phyloP scores from a whole-genome alignment of 2,329 filamentous ascomycete genomes.

The Fusarium napiforme region DNA sequence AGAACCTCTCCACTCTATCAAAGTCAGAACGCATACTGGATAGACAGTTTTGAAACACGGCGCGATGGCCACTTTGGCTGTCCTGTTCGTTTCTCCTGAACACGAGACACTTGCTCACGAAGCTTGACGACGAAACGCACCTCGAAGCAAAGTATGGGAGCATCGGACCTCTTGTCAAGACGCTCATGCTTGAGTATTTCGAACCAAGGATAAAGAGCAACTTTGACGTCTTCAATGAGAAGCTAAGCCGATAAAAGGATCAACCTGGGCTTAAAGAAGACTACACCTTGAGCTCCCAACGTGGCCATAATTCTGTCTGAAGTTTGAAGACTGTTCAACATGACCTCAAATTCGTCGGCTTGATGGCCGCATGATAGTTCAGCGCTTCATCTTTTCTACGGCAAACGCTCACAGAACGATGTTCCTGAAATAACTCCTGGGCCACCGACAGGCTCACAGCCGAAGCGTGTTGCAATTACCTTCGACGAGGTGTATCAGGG shows the following conservation, averaged over 20 bases:
- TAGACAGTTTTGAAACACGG: fast-evolving
- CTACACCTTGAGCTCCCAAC: fast-evolving
- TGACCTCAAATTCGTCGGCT: background rate
- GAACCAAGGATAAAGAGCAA: background rate
- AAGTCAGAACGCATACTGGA: background rate
- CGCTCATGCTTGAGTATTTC: fast-evolving
- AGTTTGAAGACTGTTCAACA: too few relatives aligned
- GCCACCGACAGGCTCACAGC: background rate
- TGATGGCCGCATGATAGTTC: background rate
- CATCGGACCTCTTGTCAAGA: too few relatives aligned
- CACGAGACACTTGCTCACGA: background rate
- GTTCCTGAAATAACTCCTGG: background rate
- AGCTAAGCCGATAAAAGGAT: background rate
- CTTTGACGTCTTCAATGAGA: too few relatives aligned
- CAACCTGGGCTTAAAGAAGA: fast-evolving
- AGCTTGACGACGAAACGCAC: too few relatives aligned
- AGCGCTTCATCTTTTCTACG: background rate
- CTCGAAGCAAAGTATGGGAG: too few relatives aligned
- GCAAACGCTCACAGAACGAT: background rate
- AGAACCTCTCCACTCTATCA: too few relatives aligned
- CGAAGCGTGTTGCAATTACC: background rate
- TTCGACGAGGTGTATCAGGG: background rate
- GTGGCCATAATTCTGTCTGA: background rate
- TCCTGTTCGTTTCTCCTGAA: background rate
- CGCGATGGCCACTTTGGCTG: background rate